Percentiles rank a stretch among this genome's conserved stretches.
Conservation (phyloP, 2,329 filamentous ascomycete genomes). For the Bipolaris victoriae region DNA sequence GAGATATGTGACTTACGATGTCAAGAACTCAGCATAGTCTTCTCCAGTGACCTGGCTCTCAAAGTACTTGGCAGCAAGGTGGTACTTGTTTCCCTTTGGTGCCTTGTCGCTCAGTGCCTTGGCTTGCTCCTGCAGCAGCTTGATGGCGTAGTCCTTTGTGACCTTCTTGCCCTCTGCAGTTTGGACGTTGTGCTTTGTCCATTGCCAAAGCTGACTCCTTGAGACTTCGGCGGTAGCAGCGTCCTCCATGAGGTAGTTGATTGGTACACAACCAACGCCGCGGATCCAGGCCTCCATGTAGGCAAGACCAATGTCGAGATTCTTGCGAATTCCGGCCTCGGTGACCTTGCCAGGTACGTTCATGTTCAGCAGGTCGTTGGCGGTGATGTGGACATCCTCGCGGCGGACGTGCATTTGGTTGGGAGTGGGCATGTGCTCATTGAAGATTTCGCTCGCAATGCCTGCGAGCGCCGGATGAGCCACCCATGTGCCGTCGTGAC, state of each 20-base stretch:
- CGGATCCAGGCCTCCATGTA: slow-evolving; percentile 99
- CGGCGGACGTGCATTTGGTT: slow-evolving; percentile 93
- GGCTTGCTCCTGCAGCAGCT: slow-evolving; percentile 84
- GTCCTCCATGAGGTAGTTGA: slow-evolving; percentile 98
- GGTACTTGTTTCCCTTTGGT: slow-evolving; percentile 88
- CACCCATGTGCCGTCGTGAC: slow-evolving; percentile 97
- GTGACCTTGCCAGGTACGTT: slow-evolving; percentile 92
- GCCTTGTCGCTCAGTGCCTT: slow-evolving; percentile 75
- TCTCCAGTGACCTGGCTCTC: slow-evolving; percentile 91
- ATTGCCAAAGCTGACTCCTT: slow-evolving; percentile 95
- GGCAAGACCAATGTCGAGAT: slow-evolving; percentile 91
- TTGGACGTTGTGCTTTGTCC: slow-evolving; percentile 75
- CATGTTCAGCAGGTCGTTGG: slow-evolving; percentile 96
- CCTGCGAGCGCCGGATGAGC: slow-evolving; percentile 89
- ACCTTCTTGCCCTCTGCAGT: slow-evolving; percentile 90
- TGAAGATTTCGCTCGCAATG: slow-evolving; percentile 93
- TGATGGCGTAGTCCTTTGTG: slow-evolving; percentile 88
- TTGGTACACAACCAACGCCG: slow-evolving; percentile 92
- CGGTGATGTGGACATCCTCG: slow-evolving; percentile 84
- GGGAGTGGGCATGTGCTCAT: slow-evolving; percentile 97
- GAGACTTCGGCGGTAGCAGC: slow-evolving; percentile 96
- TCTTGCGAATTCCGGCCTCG: slow-evolving; percentile 95
- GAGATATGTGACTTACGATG: slow-evolving; percentile 63
- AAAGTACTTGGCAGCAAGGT: slow-evolving; percentile 91
- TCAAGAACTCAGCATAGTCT: slow-evolving; percentile 97